Percentiles rank a stretch among this genome's conserved stretches.
phyloP scores from a whole-genome alignment of 768 basidiomycete genomes.

The Tylopilus rubrobrunneus region DNA sequence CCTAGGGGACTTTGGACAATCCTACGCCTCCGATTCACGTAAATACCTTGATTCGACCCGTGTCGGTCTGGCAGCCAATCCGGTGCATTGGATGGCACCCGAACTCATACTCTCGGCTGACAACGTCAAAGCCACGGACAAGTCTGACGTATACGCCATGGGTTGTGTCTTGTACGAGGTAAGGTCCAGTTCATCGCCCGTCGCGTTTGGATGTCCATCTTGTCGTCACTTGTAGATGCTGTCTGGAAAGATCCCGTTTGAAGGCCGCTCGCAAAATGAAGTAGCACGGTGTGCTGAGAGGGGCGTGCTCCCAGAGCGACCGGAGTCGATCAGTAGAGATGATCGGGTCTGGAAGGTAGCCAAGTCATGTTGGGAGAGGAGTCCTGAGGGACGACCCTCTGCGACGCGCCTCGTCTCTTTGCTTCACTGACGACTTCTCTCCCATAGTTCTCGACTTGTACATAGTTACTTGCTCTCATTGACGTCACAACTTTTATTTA shows the following conservation, averaged over 20 bases:
- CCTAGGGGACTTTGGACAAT: slow-evolving; percentile 28
- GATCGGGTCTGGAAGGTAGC: slow-evolving; percentile 15
- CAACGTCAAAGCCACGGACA: slow-evolving; percentile 3
- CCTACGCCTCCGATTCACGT: slow-evolving; percentile 21
- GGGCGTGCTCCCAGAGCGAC: slow-evolving; percentile 3
- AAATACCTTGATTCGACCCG: slow-evolving; percentile 22
- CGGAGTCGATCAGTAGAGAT: not conserved
- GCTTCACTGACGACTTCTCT: not conserved
- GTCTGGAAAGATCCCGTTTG: slow-evolving; percentile 16
- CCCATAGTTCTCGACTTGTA: not conserved
- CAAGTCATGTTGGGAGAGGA: slow-evolving; percentile 8
- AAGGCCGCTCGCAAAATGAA: not conserved
- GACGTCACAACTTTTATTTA: too few species aligned
- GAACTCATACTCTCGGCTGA: slow-evolving; percentile 16
- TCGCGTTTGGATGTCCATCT: not conserved
- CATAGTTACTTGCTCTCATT: not conserved
- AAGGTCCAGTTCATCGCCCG: not conserved
- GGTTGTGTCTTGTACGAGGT: slow-evolving; percentile 32
- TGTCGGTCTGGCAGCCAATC: slow-evolving; percentile 13
- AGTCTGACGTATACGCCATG: slow-evolving; percentile 26
- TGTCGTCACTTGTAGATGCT: slow-evolving; percentile 13
- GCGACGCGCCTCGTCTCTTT: slow-evolving; percentile 3
- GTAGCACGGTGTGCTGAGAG: not conserved
- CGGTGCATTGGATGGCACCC: slow-evolving; percentile 27
- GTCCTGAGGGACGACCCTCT: slow-evolving; percentile 12